phyloP scores from a whole-genome alignment of 306 rosid genomes.

The Vicia faba region DNA sequence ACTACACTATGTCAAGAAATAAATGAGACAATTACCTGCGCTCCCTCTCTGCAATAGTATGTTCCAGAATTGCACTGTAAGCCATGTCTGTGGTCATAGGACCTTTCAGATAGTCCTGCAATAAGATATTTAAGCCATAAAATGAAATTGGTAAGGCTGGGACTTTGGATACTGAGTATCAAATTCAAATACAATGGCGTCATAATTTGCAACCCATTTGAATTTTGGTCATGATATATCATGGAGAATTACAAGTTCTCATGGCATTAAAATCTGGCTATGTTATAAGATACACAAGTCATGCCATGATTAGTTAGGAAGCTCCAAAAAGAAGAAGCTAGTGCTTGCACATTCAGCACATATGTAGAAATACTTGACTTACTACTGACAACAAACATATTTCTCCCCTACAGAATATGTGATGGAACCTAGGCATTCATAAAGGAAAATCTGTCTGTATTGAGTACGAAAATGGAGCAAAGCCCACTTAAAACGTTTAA shows the following conservation, averaged over 20 bases:
- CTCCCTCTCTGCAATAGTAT: constrained; percentile 98
- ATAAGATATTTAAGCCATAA: constrained; percentile 42
- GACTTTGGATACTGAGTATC: constrained; percentile 18
- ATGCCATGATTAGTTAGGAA: constrained; percentile 10
- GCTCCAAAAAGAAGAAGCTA: constrained; percentile 20
- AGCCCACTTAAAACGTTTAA: too few relatives aligned
- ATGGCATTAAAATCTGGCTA: constrained; percentile 11
- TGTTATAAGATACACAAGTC: constrained; percentile 20
- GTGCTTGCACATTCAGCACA: constrained; percentile 26
- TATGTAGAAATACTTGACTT: neutral
- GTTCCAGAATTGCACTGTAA: constrained; percentile 89
- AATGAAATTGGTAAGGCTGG: constrained; percentile 34
- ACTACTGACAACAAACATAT: constrained; percentile 15
- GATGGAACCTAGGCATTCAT: too few relatives aligned
- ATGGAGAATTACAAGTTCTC: constrained; percentile 7
- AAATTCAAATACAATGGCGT: constrained; percentile 33
- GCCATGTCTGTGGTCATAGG: constrained; percentile 88
- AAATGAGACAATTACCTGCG: constrained; percentile 78
- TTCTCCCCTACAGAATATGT: neutral
- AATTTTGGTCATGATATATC: constrained; percentile 10
- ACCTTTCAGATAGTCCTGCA: constrained; percentile 91
- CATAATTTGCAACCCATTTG: constrained; percentile 37
- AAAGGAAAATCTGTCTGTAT: too few relatives aligned
- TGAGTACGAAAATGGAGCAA: too few relatives aligned
- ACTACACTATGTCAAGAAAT: constrained; percentile 31